Evolutionary conservation across 148 eudicot species (phyloP).

Genomic region (Vaccinium macrocarpon): DNA sequence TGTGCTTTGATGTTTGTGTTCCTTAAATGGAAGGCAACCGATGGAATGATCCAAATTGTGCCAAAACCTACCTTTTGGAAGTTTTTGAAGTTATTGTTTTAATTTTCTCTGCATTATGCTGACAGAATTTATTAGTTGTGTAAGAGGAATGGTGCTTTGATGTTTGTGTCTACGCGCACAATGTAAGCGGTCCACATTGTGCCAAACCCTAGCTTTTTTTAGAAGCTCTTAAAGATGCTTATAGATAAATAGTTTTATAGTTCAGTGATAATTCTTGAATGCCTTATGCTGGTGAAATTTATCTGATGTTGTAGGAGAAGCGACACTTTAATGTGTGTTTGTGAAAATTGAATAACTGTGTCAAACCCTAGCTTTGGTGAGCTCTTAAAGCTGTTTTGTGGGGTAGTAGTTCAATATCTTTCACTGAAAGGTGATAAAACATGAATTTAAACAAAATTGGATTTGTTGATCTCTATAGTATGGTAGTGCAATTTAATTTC

Average conservation of each 20-base stretch:
- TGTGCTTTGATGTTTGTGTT: background rate
- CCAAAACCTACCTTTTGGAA: no score
- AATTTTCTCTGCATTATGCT: no score
- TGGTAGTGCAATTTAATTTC: background rate
- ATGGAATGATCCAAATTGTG: no score
- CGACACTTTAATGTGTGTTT: background rate
- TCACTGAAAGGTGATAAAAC: background rate
- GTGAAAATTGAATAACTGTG: background rate
- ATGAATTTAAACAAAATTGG: background rate
- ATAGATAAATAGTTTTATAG: background rate
- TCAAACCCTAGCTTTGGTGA: slow-evolving; percentile 11
- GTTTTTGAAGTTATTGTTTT: no score
- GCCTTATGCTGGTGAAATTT: background rate
- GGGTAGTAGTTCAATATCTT: background rate
- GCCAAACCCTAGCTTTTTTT: background rate
- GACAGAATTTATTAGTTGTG: background rate
- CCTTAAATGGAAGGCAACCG: no score
- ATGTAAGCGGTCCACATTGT: background rate
- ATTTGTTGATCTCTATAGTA: background rate
- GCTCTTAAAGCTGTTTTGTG: slow-evolving; percentile 1
- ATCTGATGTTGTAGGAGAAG: background rate
- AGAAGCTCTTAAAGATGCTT: background rate
- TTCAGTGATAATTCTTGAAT: background rate
- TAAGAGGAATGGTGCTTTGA: background rate
- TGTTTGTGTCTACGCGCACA: background rate